Evolutionary conservation across 2,329 filamentous ascomycete species (phyloP).

Genomic region (Colletotrichum horii): DNA sequence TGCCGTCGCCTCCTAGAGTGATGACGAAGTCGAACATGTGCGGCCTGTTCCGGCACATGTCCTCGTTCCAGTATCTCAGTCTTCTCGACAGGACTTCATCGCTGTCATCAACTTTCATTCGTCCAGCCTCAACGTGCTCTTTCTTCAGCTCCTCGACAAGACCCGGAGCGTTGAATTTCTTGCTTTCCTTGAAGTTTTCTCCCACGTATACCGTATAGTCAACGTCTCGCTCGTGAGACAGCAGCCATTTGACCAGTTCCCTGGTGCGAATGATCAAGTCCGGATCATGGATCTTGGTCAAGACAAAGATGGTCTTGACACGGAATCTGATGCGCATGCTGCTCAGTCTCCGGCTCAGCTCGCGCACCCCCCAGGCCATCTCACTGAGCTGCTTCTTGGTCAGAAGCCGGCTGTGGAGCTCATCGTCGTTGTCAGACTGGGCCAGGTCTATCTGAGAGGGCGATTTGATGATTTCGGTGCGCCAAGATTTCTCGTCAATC

Average conservation of each 20-base stretch:
- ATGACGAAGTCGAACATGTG: conserved; percentile 94
- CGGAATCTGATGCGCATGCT: conserved; percentile 83
- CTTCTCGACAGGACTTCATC: conserved; percentile 50
- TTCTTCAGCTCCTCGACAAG: conserved; percentile 66
- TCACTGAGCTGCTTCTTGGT: conserved; percentile 95
- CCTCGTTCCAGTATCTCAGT: conserved; percentile 82
- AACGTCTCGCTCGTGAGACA: conserved; percentile 71
- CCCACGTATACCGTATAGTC: conserved; percentile 85
- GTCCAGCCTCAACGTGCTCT: conserved; percentile 43
- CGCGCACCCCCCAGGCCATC: conserved; percentile 95
- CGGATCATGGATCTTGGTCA: conserved; percentile 92
- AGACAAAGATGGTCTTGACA: conserved; percentile 82
- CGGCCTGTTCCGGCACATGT: conserved; percentile 77
- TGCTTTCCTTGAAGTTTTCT: conserved; percentile 72
- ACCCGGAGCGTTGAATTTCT: conserved; percentile 74
- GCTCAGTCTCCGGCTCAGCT: conserved; percentile 84
- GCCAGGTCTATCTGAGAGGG: conserved; percentile 44
- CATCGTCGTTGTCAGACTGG: conserved; percentile 31
- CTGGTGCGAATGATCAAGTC: conserved; percentile 78
- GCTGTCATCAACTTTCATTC: conserved; percentile 37
- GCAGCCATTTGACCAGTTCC: conserved; percentile 80
- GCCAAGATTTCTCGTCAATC: conserved; percentile 62
- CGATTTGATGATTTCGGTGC: conserved; percentile 49
- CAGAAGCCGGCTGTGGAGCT: conserved; percentile 71
- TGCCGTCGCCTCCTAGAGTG: conserved; percentile 93